These are phyloP conservation scores for Calonectria pteridis DNA, from an alignment of 2,329 filamentous ascomycete genomes.

Conservation along the genomic window DNA sequence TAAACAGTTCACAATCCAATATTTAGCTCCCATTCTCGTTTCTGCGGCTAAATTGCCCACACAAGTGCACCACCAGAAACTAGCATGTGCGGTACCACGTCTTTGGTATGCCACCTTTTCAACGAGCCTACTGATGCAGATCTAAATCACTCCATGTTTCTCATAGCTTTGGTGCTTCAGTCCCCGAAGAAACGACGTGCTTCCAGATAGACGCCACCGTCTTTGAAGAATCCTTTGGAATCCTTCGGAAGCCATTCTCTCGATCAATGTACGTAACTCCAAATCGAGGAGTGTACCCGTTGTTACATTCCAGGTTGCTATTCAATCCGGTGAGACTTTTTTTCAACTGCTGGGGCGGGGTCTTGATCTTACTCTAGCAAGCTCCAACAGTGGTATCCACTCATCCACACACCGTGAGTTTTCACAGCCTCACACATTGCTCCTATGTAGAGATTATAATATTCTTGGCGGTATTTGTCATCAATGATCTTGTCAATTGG, in stretches of 20 bases:
- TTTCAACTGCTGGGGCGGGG: too few species aligned
- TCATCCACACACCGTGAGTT: constrained; percentile 5
- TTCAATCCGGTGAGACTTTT: not conserved
- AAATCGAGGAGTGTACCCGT: constrained; percentile 13
- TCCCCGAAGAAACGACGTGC: not conserved
- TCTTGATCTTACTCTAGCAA: constrained; percentile 3
- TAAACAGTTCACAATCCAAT: not conserved
- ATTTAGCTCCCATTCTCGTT: not conserved
- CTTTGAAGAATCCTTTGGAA: constrained; percentile 1
- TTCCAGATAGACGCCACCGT: not conserved
- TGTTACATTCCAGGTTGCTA: constrained; percentile 10
- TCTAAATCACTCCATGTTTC: not conserved
- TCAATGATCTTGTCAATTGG: not conserved
- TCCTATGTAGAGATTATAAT: constrained; percentile 3
- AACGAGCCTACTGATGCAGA: not conserved
- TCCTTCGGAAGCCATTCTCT: not conserved
- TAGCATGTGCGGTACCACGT: not conserved
- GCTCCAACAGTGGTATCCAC: constrained; percentile 12
- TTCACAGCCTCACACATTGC: constrained; percentile 14
- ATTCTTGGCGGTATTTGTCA: constrained; percentile 7
- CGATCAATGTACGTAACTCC: not conserved
- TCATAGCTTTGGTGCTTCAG: not conserved
- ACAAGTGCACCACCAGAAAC: not conserved
- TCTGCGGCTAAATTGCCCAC: not conserved
- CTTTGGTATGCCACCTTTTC: not conserved